Conservation (phyloP, 306 rosid species). For the Medicago arabica region DNA sequence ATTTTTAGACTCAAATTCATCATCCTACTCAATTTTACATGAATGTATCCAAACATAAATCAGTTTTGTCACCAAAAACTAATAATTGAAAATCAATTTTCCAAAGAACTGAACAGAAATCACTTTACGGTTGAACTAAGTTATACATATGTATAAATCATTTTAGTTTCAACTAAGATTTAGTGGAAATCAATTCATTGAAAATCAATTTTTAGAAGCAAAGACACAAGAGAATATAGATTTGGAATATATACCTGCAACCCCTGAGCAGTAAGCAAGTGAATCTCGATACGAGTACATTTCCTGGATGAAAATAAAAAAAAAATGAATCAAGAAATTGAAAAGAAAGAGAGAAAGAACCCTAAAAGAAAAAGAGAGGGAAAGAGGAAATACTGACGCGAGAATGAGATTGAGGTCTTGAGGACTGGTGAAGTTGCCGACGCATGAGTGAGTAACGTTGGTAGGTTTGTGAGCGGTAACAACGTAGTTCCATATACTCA, state of each 20-base stretch:
- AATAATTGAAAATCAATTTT: too few relatives aligned
- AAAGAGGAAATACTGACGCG: conserved; percentile 53
- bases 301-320: conserved; percentile 57
- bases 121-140: too few relatives aligned
- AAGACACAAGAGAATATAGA: too few relatives aligned
- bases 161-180: too few relatives aligned
- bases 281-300: conserved; percentile 97
- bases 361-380: conserved; percentile 34
- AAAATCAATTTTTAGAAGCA: too few relatives aligned
- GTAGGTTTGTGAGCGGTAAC: conserved; percentile 99
- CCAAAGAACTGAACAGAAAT: too few relatives aligned
- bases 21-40: too few relatives aligned
- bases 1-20: too few relatives aligned
- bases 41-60: too few relatives aligned
- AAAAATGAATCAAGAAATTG: not conserved
- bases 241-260: conserved; percentile 64
- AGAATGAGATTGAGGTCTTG: conserved; percentile 94
- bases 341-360: conserved; percentile 27
- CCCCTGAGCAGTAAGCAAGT: conserved; percentile 87
- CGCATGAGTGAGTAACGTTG: conserved; percentile 93
- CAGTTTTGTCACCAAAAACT: too few relatives aligned
- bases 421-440: conserved; percentile 95
- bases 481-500: conserved; percentile 98
- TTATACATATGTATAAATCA: too few relatives aligned
- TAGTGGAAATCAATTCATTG: too few relatives aligned